Conservation (phyloP, 1,284 basidiomycete genomes). For the Termitomyces sp. region DNA sequence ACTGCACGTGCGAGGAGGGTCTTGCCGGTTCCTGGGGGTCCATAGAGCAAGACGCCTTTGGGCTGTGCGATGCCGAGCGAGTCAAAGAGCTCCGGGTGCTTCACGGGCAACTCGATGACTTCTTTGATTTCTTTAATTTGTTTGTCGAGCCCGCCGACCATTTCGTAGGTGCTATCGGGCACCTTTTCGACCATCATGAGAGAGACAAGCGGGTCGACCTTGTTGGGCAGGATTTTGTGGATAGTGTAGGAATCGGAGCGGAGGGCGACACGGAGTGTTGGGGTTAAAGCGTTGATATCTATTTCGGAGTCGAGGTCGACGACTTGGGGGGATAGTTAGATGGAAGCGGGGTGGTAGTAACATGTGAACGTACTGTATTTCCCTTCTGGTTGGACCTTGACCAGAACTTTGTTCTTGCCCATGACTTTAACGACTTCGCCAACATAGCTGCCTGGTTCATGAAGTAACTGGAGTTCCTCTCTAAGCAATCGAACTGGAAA, state of each 20-base stretch:
- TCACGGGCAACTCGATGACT: slow-evolving; percentile 97
- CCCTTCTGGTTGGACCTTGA: slow-evolving; percentile 98
- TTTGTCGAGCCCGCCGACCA: slow-evolving; percentile 98
- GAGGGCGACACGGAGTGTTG: slow-evolving; percentile 89
- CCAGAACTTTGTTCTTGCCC: slow-evolving; percentile 98
- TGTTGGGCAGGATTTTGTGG: slow-evolving; percentile 92
- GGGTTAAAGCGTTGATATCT: slow-evolving; percentile 76
- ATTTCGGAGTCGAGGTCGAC: slow-evolving; percentile 93
- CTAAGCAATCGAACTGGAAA: slow-evolving; percentile 87
- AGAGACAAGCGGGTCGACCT: slow-evolving; percentile 92
- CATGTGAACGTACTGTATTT: slow-evolving; percentile 78
- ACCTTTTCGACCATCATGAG: slow-evolving; percentile 99
- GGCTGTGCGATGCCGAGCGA: slow-evolving; percentile 96
- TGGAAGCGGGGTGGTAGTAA: not conserved
- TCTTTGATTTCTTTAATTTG: slow-evolving; percentile 99
- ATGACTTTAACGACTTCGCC: slow-evolving; percentile 98
- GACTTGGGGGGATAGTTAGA: slow-evolving; percentile 43
- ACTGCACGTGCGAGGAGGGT: slow-evolving; percentile 91
- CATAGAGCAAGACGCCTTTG: slow-evolving; percentile 94
- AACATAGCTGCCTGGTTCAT: slow-evolving; percentile 97
- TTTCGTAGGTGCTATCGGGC: slow-evolving; percentile 98
- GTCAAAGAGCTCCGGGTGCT: slow-evolving; percentile 97
- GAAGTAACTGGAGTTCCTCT: slow-evolving; percentile 92
- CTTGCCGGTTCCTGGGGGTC: slow-evolving; percentile 97
- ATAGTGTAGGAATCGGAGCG: slow-evolving; percentile 95